These are phyloP conservation scores for Linnemannia exigua DNA, from an alignment of 192 early-diverging fungal species.

Conservation along the genomic window DNA sequence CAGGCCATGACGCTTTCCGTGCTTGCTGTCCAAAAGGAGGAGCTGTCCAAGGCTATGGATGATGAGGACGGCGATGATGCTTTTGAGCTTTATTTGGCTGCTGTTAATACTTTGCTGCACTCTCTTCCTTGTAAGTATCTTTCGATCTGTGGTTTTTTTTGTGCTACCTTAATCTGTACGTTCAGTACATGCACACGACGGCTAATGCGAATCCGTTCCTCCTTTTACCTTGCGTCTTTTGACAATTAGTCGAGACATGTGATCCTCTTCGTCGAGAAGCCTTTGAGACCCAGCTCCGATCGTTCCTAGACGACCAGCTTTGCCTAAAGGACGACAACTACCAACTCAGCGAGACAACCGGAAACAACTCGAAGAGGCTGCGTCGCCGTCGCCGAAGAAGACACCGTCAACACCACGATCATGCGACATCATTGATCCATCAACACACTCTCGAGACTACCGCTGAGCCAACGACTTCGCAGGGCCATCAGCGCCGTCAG, in stretches of 20 bases:
- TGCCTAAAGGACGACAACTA: not conserved
- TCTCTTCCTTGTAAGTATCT: slow-evolving; percentile 55
- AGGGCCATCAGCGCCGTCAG: slow-evolving; percentile 5
- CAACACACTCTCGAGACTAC: slow-evolving; percentile 23
- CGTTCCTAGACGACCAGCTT: slow-evolving; percentile 29
- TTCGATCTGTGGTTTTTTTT: not conserved
- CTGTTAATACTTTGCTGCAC: slow-evolving; percentile 47
- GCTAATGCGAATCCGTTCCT: no score
- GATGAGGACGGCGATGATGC: slow-evolving; percentile 59
- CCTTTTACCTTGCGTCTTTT: not conserved
- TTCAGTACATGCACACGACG: not conserved
- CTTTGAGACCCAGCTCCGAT: slow-evolving; percentile 31
- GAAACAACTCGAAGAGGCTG: slow-evolving; percentile 15
- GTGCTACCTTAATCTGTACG: not conserved
- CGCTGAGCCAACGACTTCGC: not conserved
- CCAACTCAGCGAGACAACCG: slow-evolving; percentile 10
- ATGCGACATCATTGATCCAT: slow-evolving; percentile 31
- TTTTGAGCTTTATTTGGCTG: slow-evolving; percentile 48
- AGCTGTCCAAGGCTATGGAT: slow-evolving; percentile 43
- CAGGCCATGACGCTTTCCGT: slow-evolving; percentile 58
- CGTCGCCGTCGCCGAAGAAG: slow-evolving; percentile 38
- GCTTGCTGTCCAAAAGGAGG: slow-evolving; percentile 55
- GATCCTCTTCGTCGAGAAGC: slow-evolving; percentile 47
- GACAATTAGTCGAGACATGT: slow-evolving; percentile 45
- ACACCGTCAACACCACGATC: slow-evolving; percentile 36